Evolutionary conservation across 176 grass and related monocot species (phyloP).

Genomic region (sorghum (Sorghum bicolor)): Sorghum_bicolor_NCBIv3 NC_012876.2:63126001-63126500

Average conservation of each 20-base stretch:
- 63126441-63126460: conserved; percentile 3
- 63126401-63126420: conserved; percentile 35
- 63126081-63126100: conserved; percentile 42
- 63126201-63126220: conserved; percentile 31
- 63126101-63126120: conserved; percentile 39
- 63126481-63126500: conserved; percentile 32
- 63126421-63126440: conserved; percentile 30
- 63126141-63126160: conserved; percentile 34
- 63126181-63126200: conserved; percentile 26
- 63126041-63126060: conserved; percentile 40
- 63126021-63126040: conserved; percentile 33
- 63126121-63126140: conserved; percentile 25
- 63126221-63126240: conserved; percentile 37
- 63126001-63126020: background rate
- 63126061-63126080: conserved; percentile 39
- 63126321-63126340: conserved; percentile 31
- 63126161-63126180: conserved; percentile 26
- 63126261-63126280: conserved; percentile 19
- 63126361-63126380: conserved; percentile 36
- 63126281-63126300: conserved; percentile 30
- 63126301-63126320: conserved; percentile 35
- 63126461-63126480: conserved; percentile 34
- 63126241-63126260: conserved; percentile 37
- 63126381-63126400: conserved; percentile 33
- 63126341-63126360: conserved; percentile 41